Evolutionary conservation across 768 basidiomycete genomes (phyloP).

Genomic region (Auricularia auricula-judae): DNA sequence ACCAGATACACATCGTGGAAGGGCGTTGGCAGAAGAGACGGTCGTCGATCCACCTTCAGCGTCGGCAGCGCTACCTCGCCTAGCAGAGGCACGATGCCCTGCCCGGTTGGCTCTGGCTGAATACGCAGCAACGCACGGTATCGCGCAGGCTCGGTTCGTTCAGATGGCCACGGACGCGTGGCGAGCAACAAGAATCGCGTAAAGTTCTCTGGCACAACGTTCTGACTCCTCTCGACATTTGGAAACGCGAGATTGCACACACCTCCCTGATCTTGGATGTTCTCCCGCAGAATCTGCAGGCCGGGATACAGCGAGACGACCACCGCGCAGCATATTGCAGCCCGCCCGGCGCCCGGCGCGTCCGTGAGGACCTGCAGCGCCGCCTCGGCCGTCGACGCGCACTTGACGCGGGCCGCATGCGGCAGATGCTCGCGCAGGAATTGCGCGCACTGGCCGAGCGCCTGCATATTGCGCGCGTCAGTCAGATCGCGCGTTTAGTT

Average conservation of each 20-base stretch:
- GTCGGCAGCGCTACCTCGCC: slow-evolving; percentile 31
- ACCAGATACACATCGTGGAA: slow-evolving; percentile 57
- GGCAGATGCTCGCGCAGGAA: slow-evolving; percentile 50
- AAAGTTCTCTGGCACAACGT: slow-evolving; percentile 5
- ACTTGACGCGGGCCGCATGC: slow-evolving; percentile 37
- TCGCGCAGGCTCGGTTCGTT: background rate
- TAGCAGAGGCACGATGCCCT: slow-evolving; percentile 18
- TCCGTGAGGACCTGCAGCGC: slow-evolving; percentile 36
- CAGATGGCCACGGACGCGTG: background rate
- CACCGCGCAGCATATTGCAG: slow-evolving; percentile 65
- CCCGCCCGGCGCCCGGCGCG: slow-evolving; percentile 35
- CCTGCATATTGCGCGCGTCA: slow-evolving; percentile 29
- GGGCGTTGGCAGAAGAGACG: slow-evolving; percentile 31
- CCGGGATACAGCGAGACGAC: slow-evolving; percentile 49
- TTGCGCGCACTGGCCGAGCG: slow-evolving; percentile 64
- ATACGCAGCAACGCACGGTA: background rate
- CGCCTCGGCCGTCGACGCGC: slow-evolving; percentile 64
- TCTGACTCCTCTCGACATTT: background rate
- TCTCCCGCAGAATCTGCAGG: slow-evolving; percentile 47
- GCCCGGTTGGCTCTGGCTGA: background rate
- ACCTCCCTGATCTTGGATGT: slow-evolving; percentile 56
- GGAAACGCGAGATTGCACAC: background rate
- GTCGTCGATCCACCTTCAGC: slow-evolving; percentile 54
- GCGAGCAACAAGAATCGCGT: slow-evolving; percentile 8
- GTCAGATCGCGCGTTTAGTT: background rate